Evolutionary conservation across 2,329 filamentous ascomycete species (phyloP), one percentile per base, ranked within the genome.

Genomic region (Lachnellula arida): DNA sequence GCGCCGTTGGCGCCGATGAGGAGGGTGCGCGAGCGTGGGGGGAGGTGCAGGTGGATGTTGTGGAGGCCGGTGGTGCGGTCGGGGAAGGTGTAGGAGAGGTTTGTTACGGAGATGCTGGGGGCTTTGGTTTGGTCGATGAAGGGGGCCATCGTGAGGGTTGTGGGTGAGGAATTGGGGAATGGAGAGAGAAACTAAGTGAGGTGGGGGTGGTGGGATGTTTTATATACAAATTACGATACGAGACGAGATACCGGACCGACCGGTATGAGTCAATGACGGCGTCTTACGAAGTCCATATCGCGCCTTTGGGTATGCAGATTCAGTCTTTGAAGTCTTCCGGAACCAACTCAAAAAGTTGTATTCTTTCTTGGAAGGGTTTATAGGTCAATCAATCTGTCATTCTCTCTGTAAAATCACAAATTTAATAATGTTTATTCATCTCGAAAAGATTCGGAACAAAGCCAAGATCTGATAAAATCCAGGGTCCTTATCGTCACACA

Each of bases 1-100:
- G 19, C 93, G 61, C 94, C 94, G 73, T 99, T 99, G 71, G 94
- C 93, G 67, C 94, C 94, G 68, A 97, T 95, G 42, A 97, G 81
- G 14, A 97, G 82, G 1, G 93, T 96, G 59, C 94, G 88, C 57
- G 89, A 94, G 55, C 88, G 85, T 0, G 90, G 78, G 3, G 94
- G 93, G 23, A 97, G 83, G 58, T 85, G 78, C 53, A 99, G 81
- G 25, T 76, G 78, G 66, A 99, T 81, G 72, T 91, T 75, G 50
- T 80, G 76, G 34, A 99, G 78, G 55, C 93, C 94, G n/a, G 81
- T 82, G 46, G 86, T 86, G 69, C 88, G 87, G 77, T 96, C 89
- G 15, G 87, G 89, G 75, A 97, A 99, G 46, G 82, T 85, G 80
- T 97, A 99, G 60, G 85, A 91, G 53, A 99, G 85, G 72, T 85